phyloP scores from a whole-genome alignment of 345 rosid species.

The Laguncularia racemosa region DNA sequence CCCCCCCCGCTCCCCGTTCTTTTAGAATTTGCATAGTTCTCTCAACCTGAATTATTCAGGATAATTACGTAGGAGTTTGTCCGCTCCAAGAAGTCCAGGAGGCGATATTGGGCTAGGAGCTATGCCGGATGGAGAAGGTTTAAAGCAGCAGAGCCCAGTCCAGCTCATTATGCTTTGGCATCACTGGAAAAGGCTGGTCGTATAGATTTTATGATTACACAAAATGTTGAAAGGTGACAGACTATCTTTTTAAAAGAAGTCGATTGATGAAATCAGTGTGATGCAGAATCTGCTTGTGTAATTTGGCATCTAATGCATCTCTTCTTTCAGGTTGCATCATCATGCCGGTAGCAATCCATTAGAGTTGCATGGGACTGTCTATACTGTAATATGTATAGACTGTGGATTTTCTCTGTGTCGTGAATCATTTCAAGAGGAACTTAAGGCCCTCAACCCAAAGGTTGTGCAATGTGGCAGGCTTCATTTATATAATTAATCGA shows the following conservation, averaged over 20 bases:
- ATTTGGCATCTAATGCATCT: background rate
- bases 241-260: background rate
- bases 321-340: constrained; percentile 61
- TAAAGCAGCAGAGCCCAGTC: constrained; percentile 64
- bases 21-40: background rate
- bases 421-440: constrained; percentile 60
- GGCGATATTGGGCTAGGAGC: constrained; percentile 96
- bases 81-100: constrained; percentile 58
- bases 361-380: constrained; percentile 85
- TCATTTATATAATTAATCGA: background rate
- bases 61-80: constrained; percentile 46
- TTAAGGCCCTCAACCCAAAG: constrained; percentile 83
- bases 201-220: constrained; percentile 65
- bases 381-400: constrained; percentile 65
- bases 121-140: constrained; percentile 92
- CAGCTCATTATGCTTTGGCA: constrained; percentile 76
- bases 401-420: constrained; percentile 60
- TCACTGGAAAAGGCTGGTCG: constrained; percentile 73
- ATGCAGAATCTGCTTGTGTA: too few species aligned
- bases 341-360: constrained; percentile 86
- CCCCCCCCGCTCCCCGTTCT: too few species aligned
- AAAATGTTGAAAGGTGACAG: constrained; percentile 79
- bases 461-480: constrained; percentile 21
- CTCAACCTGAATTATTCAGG: background rate
- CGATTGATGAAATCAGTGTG: too few species aligned